phyloP scores from a whole-genome alignment of 176 grass and related monocot genomes.

The Typha latifolia region DNA sequence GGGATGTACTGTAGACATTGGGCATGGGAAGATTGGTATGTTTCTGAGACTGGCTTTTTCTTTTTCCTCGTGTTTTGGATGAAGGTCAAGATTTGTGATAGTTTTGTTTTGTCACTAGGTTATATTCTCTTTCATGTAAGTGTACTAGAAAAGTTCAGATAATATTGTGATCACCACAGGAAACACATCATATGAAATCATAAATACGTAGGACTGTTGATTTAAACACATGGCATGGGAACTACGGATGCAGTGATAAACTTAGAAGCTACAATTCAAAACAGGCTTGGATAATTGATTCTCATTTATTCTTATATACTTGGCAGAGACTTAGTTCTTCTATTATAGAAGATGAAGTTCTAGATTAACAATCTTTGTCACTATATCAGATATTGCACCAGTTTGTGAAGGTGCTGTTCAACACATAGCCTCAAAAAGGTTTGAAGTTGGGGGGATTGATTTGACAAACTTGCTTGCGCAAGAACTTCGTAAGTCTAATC shows the following conservation, averaged over 20 bases:
- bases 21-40: conserved; percentile 95
- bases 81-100: not conserved
- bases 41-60: not conserved
- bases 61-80: not conserved
- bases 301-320: conserved; percentile 5
- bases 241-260: too few relatives aligned
- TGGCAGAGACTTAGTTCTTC: not conserved
- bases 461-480: conserved; percentile 80
- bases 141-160: not conserved
- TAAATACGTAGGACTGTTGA: not conserved
- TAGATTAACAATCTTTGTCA: not conserved
- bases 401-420: conserved; percentile 98
- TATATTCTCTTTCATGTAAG: not conserved
- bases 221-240: too few relatives aligned
- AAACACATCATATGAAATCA: not conserved
- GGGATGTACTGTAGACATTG: conserved; percentile 92
- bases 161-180: not conserved
- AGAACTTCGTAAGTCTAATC: conserved; percentile 80
- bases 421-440: conserved; percentile 78
- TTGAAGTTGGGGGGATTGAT: conserved; percentile 87
- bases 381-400: conserved; percentile 80
- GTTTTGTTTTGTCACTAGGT: not conserved
- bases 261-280: too few relatives aligned
- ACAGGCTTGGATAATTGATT: not conserved
- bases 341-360: not conserved